phyloP scores from a whole-genome alignment of 805 yeast species.

The Cyberlindnera euphorbiae region DNA sequence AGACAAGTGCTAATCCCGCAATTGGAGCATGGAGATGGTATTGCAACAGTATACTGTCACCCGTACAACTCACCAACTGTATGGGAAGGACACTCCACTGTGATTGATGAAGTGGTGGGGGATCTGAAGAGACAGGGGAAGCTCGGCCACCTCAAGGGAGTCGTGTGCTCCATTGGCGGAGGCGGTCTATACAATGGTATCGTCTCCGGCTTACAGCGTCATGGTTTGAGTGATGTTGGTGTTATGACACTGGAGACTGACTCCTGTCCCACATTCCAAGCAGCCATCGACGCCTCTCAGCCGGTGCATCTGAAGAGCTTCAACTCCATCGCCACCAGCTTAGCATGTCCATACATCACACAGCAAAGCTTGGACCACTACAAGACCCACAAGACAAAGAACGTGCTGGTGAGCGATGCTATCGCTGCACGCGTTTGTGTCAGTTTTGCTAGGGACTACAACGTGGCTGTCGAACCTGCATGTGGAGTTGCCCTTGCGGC shows the following conservation, averaged over 20 bases:
- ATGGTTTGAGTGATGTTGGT: constrained; percentile 34
- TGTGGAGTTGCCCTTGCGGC: constrained; percentile 66
- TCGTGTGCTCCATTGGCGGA: constrained; percentile 54
- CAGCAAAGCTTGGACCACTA: constrained; percentile 43
- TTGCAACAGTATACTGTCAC: constrained; percentile 45
- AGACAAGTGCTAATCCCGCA: constrained; percentile 27
- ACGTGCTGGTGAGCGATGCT: constrained; percentile 45
- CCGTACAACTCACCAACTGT: constrained; percentile 48
- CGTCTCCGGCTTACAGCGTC: constrained; percentile 37
- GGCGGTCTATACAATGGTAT: constrained; percentile 55
- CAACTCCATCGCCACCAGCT: constrained; percentile 56
- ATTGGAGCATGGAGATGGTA: constrained; percentile 12
- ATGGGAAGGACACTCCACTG: constrained; percentile 51
- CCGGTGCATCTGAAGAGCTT: constrained; percentile 39
- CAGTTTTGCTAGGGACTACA: constrained; percentile 45
- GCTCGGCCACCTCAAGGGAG: constrained; percentile 33
- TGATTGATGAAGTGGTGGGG: constrained; percentile 40
- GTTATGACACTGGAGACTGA: constrained; percentile 52
- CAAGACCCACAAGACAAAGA: constrained; percentile 33
- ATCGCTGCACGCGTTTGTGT: constrained; percentile 53
- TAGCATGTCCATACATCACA: constrained; percentile 59
- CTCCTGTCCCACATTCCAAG: constrained; percentile 57
- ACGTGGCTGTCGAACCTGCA: constrained; percentile 60
- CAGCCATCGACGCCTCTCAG: constrained; percentile 42
- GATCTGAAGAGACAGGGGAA: constrained; percentile 23